These are phyloP conservation scores for Solanum medicagineum DNA, from an alignment of 257 asterid genomes.

Conservation along the genomic window DNA sequence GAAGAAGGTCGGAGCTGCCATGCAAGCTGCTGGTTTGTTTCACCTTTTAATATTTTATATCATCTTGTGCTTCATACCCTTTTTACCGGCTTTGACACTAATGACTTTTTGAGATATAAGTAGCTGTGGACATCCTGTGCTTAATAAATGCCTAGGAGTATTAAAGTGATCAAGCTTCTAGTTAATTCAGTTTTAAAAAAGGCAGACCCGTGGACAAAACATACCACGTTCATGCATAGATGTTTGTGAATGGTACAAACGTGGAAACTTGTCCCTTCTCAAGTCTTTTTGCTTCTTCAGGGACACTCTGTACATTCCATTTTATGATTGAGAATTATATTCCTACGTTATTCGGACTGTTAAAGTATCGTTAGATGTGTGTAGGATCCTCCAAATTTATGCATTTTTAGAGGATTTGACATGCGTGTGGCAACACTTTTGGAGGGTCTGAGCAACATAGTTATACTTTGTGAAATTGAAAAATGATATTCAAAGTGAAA, in stretches of 20 bases:
- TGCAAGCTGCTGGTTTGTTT: conserved; percentile 59
- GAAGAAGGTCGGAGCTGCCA: conserved; percentile 40
- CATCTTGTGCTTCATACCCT: neutral
- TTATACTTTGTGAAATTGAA: neutral
- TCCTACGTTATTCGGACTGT: neutral
- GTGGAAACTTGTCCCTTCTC: neutral
- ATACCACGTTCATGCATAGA: neutral
- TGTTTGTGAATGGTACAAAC: neutral
- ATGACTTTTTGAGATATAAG: neutral
- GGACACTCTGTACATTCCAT: neutral
- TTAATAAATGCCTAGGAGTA: neutral
- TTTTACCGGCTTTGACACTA: neutral
- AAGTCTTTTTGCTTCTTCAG: neutral
- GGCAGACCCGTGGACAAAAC: neutral
- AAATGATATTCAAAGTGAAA: neutral
- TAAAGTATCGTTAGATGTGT: neutral
- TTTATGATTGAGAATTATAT: neutral
- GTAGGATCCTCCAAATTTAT: neutral
- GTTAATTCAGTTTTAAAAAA: neutral
- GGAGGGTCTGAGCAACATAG: neutral
- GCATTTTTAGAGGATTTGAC: neutral
- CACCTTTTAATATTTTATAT: neutral
- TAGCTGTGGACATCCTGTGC: neutral
- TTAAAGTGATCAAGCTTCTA: neutral
- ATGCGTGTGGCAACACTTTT: neutral